These are phyloP conservation scores for Aspergillus carbonarius DNA, from an alignment of 2,329 filamentous ascomycete genomes.

Conservation along the genomic window DNA sequence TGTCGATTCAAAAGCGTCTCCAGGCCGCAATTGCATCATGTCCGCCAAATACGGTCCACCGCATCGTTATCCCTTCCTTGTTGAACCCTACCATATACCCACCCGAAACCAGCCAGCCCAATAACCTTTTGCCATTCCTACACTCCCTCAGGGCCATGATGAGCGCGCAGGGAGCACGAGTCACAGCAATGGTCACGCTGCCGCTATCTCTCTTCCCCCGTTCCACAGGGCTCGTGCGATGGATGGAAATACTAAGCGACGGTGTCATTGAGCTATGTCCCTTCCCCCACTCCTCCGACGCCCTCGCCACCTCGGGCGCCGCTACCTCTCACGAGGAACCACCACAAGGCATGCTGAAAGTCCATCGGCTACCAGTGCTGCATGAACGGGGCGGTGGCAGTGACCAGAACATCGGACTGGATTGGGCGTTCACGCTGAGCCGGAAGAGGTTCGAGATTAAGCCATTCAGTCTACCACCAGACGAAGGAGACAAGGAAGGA, in stretches of 20 bases:
- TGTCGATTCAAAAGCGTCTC: constrained; percentile 61
- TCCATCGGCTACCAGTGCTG: constrained; percentile 79
- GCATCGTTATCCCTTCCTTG: constrained; percentile 79
- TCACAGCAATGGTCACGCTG: constrained; percentile 73
- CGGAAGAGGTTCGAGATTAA: constrained; percentile 79
- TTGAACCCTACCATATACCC: constrained; percentile 85
- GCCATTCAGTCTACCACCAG: constrained; percentile 83
- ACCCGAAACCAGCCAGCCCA: constrained; percentile 65
- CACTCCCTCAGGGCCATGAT: constrained; percentile 75
- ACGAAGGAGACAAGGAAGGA: constrained; percentile 70
- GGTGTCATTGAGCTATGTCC: constrained; percentile 81
- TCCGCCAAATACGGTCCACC: constrained; percentile 65
- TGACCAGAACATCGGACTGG: constrained; percentile 69
- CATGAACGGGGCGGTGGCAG: constrained; percentile 86
- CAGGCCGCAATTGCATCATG: constrained; percentile 57
- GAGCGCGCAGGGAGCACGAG: constrained; percentile 61
- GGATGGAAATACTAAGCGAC: constrained; percentile 82
- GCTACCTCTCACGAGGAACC: constrained; percentile 66
- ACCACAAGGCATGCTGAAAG: constrained; percentile 79
- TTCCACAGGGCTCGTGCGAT: constrained; percentile 71
- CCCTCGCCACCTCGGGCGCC: constrained; percentile 53
- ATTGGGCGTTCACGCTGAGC: constrained; percentile 88
- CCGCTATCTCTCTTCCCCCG: constrained; percentile 79
- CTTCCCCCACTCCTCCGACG: constrained; percentile 62
- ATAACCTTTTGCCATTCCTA: constrained; percentile 75